Evolutionary conservation across 768 basidiomycete genomes (phyloP).

Genomic region (Mycena polygramma): DNA sequence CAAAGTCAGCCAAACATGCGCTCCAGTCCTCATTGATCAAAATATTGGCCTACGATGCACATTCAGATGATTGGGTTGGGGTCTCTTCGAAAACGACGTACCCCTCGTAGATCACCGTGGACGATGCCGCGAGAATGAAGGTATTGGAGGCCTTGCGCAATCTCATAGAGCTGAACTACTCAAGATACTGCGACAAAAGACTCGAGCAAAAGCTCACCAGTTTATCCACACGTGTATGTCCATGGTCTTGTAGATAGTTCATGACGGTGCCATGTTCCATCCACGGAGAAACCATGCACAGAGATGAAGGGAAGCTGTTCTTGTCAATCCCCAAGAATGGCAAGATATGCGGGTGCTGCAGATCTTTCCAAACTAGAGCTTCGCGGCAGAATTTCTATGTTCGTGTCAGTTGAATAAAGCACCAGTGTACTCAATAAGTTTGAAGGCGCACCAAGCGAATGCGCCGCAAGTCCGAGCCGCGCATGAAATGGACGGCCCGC

Average conservation of each 20-base stretch:
- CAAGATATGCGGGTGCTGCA: slow-evolving; percentile 45
- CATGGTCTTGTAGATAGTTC: slow-evolving; percentile 39
- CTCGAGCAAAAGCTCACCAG: slow-evolving; percentile 9
- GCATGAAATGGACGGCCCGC: slow-evolving; percentile 1
- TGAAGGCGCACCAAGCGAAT: slow-evolving; percentile 9
- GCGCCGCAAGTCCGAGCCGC: slow-evolving; percentile 6
- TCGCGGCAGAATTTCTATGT: slow-evolving; percentile 47
- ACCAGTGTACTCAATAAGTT: too few species aligned
- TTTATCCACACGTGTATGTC: slow-evolving; percentile 38
- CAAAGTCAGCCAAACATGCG: slow-evolving; percentile 52
- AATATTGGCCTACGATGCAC: slow-evolving; percentile 44
- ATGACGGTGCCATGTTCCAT: slow-evolving; percentile 45
- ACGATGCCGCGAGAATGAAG: slow-evolving; percentile 39
- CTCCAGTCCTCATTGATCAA: slow-evolving; percentile 47
- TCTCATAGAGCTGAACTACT: slow-evolving; percentile 31
- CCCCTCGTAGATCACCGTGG: slow-evolving; percentile 37
- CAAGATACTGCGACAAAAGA: neutral
- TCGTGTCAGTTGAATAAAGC: too few species aligned
- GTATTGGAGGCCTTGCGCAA: slow-evolving; percentile 41
- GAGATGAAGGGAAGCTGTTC: slow-evolving; percentile 38
- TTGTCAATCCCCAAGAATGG: slow-evolving; percentile 46
- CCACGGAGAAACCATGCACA: slow-evolving; percentile 48
- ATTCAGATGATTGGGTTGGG: too few species aligned
- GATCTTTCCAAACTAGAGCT: slow-evolving; percentile 45
- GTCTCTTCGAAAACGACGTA: neutral